Evolutionary conservation across 2,329 filamentous ascomycete genomes (phyloP), one percentile per base, ranked within the genome.

Genomic region (Fusarium acutatum): DNA sequence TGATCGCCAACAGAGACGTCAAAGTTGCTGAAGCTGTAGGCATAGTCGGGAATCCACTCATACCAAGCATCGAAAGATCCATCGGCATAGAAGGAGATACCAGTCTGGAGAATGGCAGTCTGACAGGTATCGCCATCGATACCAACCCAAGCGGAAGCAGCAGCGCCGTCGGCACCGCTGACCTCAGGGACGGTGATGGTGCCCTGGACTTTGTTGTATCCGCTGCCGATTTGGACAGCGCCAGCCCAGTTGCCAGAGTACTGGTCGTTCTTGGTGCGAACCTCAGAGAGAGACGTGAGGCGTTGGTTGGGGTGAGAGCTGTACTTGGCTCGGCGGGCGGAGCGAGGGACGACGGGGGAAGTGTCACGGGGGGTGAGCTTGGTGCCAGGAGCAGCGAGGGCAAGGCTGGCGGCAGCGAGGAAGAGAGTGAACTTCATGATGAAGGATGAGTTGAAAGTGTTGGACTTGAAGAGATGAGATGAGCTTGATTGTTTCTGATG

Each of bases 51-150:
- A 71, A 83, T 83, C 84, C 84, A 86, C 75, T 86, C 84, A 67
- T 84, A 86, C 84, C 84, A 86, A 24, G 83, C 82, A 41, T 84
- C 81, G 67, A 82, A 85, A 56, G 81, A 79, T 22, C 81, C 81
- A 35, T 80, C 76, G 2, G 69, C 61, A 24, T 77, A 74, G 74
- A 85, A 85, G 41, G 84, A 82, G 59, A 86, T 75, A 34, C 84
- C 85, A 7, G 83, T 82, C 72, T 85, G 84, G 0, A 86, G 79
- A 32, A 85, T 83, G 14, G 83, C 83, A 14, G 66, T 75, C 26
- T 70, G 74, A 75, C 83, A 85, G 1, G 83, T 83, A 63, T 85
- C 82, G n/a, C 85, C 85, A 40, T 86, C 85, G 54, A 86, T 86
- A 20, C 85, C 85, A 17, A 86, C 84, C 85, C 85, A 86, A 0